Evolutionary conservation across 352 stramenopile species (phyloP), one percentile per base, ranked within the genome.

Genomic region (Discostella stelligera): DNA sequence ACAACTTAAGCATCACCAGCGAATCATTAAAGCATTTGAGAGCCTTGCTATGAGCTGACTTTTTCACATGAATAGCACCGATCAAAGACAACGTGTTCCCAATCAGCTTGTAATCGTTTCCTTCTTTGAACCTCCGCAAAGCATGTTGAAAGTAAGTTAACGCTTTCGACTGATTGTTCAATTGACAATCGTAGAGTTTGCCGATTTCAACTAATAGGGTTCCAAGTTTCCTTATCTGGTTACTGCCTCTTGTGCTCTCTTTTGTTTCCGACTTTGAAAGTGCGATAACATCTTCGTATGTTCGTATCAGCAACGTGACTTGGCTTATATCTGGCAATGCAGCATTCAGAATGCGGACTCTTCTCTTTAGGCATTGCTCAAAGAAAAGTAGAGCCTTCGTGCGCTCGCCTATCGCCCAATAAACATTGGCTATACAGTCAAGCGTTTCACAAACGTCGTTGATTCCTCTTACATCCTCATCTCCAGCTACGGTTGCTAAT

Each of bases 251-350:
- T 16, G 27, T 48, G 20, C 27, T 37, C 21, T 66, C 67, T 10
- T 67, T 64, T 16, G 58, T 44, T 18, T 77, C 37, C 41, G 67
- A 55, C 49, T 77, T 84, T 54, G 63, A 67, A 20, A 85, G 30
- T 14, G 54, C 66, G 20, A 85, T 79, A 0, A 85, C 62, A 71
- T 85, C 77, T 69, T 85, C 77, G 39, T 85, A 85, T 13, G 71
- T 76, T 39, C 44, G 67, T 13, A 85, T 52, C 32, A 85, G 50
- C 56, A 72, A 48, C 14, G 21, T 39, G 10, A 74, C 67, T 71
- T 84, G 77, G 14, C 53, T 32, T 52, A 58, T 74, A 50, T 67
- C 50, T 18, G 21, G 50, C 13, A 56, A 13, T 18, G 44, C 13
- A 53, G 39, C 41, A 21, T 58, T 65, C 58, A 79, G 48, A 3